Percentiles rank a stretch among this genome's conserved stretches.
Conservation (phyloP, 2,329 filamentous ascomycete species). For the Neonectria coccinea region DNA sequence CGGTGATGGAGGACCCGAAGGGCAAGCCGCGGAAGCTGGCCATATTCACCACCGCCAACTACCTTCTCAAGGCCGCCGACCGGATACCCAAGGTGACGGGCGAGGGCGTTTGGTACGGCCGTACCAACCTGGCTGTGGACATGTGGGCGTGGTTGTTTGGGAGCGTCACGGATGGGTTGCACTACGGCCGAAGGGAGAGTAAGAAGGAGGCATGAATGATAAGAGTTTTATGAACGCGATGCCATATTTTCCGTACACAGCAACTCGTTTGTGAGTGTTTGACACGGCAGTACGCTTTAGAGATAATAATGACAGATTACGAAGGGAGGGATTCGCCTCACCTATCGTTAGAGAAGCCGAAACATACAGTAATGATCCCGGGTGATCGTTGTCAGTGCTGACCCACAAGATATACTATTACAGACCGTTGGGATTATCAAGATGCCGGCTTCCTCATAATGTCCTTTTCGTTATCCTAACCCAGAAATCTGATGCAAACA, state of each 20-base stretch:
- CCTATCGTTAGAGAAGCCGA: background rate
- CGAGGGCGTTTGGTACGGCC: conserved; percentile 52
- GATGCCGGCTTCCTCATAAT: background rate
- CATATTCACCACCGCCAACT: conserved; percentile 48
- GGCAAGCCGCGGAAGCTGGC: conserved; percentile 43
- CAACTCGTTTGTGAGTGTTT: background rate
- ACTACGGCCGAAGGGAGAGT: conserved; percentile 43
- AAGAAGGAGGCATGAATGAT: conserved; percentile 38
- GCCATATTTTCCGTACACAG: background rate
- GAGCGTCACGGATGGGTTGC: conserved; percentile 48
- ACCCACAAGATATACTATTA: background rate
- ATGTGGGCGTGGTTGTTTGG: conserved; percentile 48
- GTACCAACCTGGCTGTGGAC: conserved; percentile 48
- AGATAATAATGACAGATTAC: background rate
- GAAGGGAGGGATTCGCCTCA: background rate
- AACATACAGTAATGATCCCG: background rate
- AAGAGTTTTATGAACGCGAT: background rate
- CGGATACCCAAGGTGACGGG: conserved; percentile 53
- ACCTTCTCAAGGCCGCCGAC: conserved; percentile 52
- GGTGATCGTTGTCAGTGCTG: background rate
- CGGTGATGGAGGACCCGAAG: conserved; percentile 50
- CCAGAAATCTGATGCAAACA: conserved; percentile 53
- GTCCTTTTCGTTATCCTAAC: conserved; percentile 46
- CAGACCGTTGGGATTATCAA: background rate
- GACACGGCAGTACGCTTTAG: background rate